phyloP scores from a whole-genome alignment of 495 filamentous ascomycete species.

The Podospora conica region DNA sequence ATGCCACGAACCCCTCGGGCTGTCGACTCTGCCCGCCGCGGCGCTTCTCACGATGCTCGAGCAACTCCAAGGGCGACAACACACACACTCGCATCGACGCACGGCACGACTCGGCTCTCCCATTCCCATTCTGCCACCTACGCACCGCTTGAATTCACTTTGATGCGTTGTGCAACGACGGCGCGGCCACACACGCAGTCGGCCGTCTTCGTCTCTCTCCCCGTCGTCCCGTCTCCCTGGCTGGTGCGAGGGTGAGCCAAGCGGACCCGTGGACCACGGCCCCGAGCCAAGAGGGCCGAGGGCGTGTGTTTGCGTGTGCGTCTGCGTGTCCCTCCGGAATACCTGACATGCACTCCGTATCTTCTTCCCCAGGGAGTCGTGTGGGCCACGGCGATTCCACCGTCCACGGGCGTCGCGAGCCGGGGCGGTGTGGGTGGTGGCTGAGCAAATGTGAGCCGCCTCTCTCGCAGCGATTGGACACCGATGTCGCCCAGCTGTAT shows the following conservation, averaged over 20 bases:
- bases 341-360: neutral
- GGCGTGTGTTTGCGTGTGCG: neutral
- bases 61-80: neutral
- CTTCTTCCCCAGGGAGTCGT: conserved; percentile 6
- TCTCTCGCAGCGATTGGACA: conserved; percentile 17
- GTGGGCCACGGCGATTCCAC: conserved; percentile 11
- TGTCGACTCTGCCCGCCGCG: no score
- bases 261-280: neutral
- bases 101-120: neutral
- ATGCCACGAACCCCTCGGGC: neutral
- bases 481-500: conserved; percentile 11
- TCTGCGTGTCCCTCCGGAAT: neutral
- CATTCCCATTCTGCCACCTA: neutral
- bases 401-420: conserved; percentile 7
- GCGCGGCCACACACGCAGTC: conserved; percentile 10
- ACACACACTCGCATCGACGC: neutral
- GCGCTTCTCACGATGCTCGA: neutral
- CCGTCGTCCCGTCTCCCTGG: neutral
- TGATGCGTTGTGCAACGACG: conserved; percentile 8
- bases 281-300: conserved; percentile 5
- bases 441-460: conserved; percentile 18
- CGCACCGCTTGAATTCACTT: neutral
- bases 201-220: conserved; percentile 2
- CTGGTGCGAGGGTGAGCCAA: conserved; percentile 12
- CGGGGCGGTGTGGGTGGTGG: conserved; percentile 31